Evolutionary conservation across 2,329 filamentous ascomycete genomes (phyloP).

Genomic region (Davidsoniella eucalypti): DNA sequence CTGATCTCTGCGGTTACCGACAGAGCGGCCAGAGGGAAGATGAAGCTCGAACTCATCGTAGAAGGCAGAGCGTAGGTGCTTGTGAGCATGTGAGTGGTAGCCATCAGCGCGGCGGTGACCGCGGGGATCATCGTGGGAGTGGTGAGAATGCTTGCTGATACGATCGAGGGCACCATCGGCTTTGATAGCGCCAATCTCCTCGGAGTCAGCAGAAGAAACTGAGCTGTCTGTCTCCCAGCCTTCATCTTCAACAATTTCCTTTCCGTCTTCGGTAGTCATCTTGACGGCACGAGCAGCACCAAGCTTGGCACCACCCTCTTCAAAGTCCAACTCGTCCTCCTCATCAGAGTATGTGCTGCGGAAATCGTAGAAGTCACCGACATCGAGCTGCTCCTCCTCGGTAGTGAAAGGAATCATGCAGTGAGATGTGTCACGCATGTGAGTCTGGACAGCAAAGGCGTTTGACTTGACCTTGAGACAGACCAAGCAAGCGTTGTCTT

Average conservation of each 20-base stretch:
- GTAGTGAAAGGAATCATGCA: constrained; percentile 90
- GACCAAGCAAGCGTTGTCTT: constrained; percentile 70
- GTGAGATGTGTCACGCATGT: constrained; percentile 94
- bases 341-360: constrained; percentile 83
- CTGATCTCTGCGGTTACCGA: constrained; percentile 76
- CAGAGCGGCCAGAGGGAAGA: constrained; percentile 72
- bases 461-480: constrained; percentile 73
- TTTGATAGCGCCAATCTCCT: constrained; percentile 64
- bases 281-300: constrained; percentile 41
- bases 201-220: constrained; percentile 73
- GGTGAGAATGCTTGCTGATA: constrained; percentile 56
- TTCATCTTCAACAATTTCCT: constrained; percentile 40
- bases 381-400: constrained; percentile 79
- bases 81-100: constrained; percentile 70
- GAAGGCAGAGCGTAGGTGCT: constrained; percentile 59
- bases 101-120: constrained; percentile 60
- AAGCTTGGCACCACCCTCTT: constrained; percentile 50
- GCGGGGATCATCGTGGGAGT: constrained; percentile 53
- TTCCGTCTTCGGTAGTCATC: constrained; percentile 33
- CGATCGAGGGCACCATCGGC: constrained; percentile 55
- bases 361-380: constrained; percentile 97
- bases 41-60: constrained; percentile 90
- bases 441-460: constrained; percentile 69
- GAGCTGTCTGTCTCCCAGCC: constrained; percentile 94
- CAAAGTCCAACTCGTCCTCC: constrained; percentile 37